Base-by-base conservation (phyloP, 495 filamentous ascomycete genomes). In the Penicillium diatomitis region DNA sequence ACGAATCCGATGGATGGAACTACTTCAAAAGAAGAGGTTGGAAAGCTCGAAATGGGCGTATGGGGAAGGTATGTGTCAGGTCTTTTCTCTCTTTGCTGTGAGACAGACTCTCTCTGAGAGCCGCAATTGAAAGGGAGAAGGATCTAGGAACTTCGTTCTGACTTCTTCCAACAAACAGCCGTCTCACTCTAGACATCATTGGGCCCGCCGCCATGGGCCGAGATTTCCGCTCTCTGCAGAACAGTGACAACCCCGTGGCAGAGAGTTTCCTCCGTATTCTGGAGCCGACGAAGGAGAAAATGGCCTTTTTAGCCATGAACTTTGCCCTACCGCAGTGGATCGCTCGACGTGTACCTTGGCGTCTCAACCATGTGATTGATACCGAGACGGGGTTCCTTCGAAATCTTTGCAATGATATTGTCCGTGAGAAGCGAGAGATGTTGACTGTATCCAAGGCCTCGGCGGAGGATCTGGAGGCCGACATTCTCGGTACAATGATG, bases 121-220 rank as follows among this genome's bases (percentile, higher is more conserved):
- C 20, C 20, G 20, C 20, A 20, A 1, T 20, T 20, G 20, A 20
- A 20, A 20, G 20, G 20, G 2, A 20, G 20, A 20, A 20, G 20
- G 2, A 20, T 20, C 20, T 20, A 20, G 20, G 20, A 20, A 20
- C 20, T 20, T 20, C 2, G 20, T 1, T 20, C 20, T 20, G 20
- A 20, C 20, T 20, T 20, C 20, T 20, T 20, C 20, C 20, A 20
- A 20, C 20, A 20, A 3, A 38, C 12, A 72, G 74, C 36, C 79
- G 88, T 11, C 79, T 81, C 0, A 90, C 90, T 0, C 81, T 96
- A 7, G 90, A 96, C 56, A 90, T 95, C 47, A 91, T 95, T 52
- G 89, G 90, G 6, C 63, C 82, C 4, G 84, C 87, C 0, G 88
- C 88, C 1, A 78, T 95, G 57, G 89, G 88, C 0, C 77, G 80